Percentiles rank a stretch among this genome's conserved stretches.
Conservation (phyloP, 768 basidiomycete species). For the Panaeolus papilionaceus region DNA sequence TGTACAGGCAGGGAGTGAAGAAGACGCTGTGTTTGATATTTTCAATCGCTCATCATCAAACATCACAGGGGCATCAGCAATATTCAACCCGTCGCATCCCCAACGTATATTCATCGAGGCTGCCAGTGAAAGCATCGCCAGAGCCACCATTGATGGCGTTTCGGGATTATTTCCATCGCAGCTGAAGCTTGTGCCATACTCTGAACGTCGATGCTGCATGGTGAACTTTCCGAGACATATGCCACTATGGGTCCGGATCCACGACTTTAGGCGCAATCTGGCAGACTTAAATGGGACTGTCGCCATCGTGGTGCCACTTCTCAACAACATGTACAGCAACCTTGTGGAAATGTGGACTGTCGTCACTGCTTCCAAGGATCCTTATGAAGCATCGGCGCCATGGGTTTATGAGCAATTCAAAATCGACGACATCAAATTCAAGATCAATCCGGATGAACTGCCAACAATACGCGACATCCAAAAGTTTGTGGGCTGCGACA, state of each 20-base stretch:
- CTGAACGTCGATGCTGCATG: background rate
- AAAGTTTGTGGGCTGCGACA: background rate
- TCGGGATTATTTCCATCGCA: background rate
- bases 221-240: background rate
- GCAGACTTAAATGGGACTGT: background rate
- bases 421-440: background rate
- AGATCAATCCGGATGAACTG: background rate
- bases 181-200: background rate
- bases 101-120: background rate
- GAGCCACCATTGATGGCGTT: background rate
- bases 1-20: background rate
- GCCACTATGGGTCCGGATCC: background rate
- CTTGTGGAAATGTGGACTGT: background rate
- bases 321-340: background rate
- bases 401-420: no score
- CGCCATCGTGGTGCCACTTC: background rate
- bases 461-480: background rate
- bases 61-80: background rate
- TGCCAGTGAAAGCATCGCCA: background rate
- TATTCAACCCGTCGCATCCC: background rate
- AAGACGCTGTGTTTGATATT: background rate
- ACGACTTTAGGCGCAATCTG: background rate
- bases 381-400: background rate
- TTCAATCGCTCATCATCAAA: background rate
- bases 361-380: background rate